These are phyloP conservation scores for Pichia rugopelliculosa DNA, from an alignment of 805 yeast genomes.

Conservation along the genomic window DNA sequence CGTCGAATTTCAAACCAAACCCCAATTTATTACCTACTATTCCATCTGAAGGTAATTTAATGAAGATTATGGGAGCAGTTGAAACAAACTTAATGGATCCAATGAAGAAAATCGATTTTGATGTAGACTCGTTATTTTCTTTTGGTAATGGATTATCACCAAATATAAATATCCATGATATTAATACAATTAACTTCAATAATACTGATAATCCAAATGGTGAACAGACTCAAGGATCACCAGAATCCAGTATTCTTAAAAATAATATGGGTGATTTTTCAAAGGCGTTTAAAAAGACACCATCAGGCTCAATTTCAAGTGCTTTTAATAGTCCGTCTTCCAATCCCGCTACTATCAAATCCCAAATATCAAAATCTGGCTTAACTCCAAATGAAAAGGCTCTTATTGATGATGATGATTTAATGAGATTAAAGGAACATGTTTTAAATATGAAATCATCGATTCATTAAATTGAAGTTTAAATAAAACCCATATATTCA, in stretches of 20 bases:
- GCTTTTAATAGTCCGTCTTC: neutral
- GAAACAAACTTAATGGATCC: slow-evolving; percentile 1
- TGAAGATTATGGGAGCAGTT: slow-evolving; percentile 12
- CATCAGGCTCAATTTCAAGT: slow-evolving; percentile 1
- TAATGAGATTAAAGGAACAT: slow-evolving; percentile 23
- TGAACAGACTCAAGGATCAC: neutral
- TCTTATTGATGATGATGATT: slow-evolving; percentile 23
- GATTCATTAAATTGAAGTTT: slow-evolving; percentile 4
- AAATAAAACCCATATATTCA: neutral
- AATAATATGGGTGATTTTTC: slow-evolving; percentile 9
- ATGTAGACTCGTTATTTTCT: slow-evolving; percentile 1
- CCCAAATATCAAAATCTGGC: neutral
- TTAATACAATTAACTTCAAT: neutral
- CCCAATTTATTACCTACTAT: slow-evolving; percentile 15
- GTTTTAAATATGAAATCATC: slow-evolving; percentile 25
- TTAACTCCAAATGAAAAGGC: slow-evolving; percentile 1
- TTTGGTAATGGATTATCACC: neutral
- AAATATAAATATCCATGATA: neutral
- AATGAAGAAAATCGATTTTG: slow-evolving; percentile 4
- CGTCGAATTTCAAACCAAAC: slow-evolving; percentile 1
- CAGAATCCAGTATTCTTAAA: slow-evolving; percentile 3
- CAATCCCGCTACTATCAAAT: neutral
- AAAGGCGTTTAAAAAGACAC: slow-evolving; percentile 11
- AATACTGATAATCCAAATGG: no score
- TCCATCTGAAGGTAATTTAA: slow-evolving; percentile 20